These are phyloP conservation scores for Aspergillus sp. DNA, from an alignment of 2,329 filamentous ascomycete species.

Conservation along the genomic window DNA sequence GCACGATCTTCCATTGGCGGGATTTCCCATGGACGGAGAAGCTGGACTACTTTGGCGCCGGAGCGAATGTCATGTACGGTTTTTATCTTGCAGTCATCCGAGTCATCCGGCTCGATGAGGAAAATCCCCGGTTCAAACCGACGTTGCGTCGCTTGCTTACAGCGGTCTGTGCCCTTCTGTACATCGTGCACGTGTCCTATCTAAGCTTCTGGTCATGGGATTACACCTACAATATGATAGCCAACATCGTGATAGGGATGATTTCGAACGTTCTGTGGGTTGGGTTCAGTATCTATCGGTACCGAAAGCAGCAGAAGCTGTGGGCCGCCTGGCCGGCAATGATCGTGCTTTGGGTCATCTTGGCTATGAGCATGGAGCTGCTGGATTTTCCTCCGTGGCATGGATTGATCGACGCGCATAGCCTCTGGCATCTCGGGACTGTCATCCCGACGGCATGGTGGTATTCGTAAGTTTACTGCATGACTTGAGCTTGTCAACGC, in stretches of 20 bases:
- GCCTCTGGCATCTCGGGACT: constrained; percentile 90
- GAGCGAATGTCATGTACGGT: constrained; percentile 81
- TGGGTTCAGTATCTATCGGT: constrained; percentile 69
- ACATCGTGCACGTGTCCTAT: constrained; percentile 70
- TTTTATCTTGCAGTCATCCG: constrained; percentile 77
- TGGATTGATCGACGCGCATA: constrained; percentile 84
- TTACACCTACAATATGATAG: constrained; percentile 96
- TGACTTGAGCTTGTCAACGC: too few relatives aligned
- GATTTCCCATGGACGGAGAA: constrained; percentile 84
- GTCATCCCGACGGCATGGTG: constrained; percentile 80
- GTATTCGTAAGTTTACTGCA: constrained; percentile 68
- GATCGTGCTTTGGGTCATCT: constrained; percentile 82
- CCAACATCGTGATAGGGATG: constrained; percentile 75
- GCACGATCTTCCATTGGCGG: constrained; percentile 83
- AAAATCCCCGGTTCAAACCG: constrained; percentile 39
- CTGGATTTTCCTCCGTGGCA: constrained; percentile 83
- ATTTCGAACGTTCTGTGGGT: constrained; percentile 79
- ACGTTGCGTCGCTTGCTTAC: constrained; percentile 67
- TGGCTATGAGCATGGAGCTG: constrained; percentile 92
- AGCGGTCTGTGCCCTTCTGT: constrained; percentile 59
- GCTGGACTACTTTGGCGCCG: constrained; percentile 91
- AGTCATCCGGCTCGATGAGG: constrained; percentile 70
- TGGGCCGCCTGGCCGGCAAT: constrained; percentile 89
- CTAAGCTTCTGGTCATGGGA: constrained; percentile 82
- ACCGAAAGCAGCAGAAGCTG: constrained; percentile 58